A percentile compares a stretch with the other conserved stretches of the same genome.
phyloP scores from a whole-genome alignment of 2,329 filamentous ascomycete species.

The Botrytis porri region DNA sequence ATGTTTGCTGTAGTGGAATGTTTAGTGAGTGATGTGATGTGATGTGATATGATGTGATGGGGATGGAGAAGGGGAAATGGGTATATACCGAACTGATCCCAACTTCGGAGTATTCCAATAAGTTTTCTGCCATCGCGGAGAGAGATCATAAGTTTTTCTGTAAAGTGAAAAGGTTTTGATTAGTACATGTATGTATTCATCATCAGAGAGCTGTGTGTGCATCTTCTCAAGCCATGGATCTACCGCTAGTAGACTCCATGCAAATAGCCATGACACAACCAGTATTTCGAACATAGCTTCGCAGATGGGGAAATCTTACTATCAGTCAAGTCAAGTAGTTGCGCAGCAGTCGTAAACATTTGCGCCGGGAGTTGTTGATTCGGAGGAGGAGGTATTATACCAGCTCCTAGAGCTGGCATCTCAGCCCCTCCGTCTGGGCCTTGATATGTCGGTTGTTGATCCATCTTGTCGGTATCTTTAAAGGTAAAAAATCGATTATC shows the following conservation, averaged over 20 bases:
- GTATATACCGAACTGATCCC: slow-evolving; percentile 91
- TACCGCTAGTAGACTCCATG: background rate
- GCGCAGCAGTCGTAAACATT: slow-evolving; percentile 97
- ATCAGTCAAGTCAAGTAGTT: slow-evolving; percentile 92
- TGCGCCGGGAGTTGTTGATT: slow-evolving; percentile 76
- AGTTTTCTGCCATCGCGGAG: slow-evolving; percentile 92
- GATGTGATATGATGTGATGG: background rate
- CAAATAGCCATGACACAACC: slow-evolving; percentile 2
- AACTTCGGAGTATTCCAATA: slow-evolving; percentile 86
- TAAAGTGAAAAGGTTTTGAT: background rate
- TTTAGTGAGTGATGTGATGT: slow-evolving; percentile 23
- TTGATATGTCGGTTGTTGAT: slow-evolving; percentile 49
- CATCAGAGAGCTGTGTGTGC: background rate
- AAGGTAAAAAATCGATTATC: slow-evolving; percentile 25
- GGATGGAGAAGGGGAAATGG: background rate
- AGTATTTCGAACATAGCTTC: background rate
- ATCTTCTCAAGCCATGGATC: background rate
- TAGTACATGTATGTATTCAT: slow-evolving; percentile 7
- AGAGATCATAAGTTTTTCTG: slow-evolving; percentile 92
- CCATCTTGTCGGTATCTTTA: slow-evolving; percentile 45
- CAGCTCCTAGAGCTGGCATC: slow-evolving; percentile 26
- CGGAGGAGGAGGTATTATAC: slow-evolving; percentile 28
- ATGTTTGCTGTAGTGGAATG: slow-evolving; percentile 68
- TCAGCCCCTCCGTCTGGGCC: slow-evolving; percentile 34
- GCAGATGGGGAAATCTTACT: slow-evolving; percentile 59